Percentiles rank a stretch among this genome's conserved stretches.
These are phyloP conservation scores for Trifolium subterraneum DNA, from an alignment of 306 rosid genomes.

Conservation along the genomic window DNA sequence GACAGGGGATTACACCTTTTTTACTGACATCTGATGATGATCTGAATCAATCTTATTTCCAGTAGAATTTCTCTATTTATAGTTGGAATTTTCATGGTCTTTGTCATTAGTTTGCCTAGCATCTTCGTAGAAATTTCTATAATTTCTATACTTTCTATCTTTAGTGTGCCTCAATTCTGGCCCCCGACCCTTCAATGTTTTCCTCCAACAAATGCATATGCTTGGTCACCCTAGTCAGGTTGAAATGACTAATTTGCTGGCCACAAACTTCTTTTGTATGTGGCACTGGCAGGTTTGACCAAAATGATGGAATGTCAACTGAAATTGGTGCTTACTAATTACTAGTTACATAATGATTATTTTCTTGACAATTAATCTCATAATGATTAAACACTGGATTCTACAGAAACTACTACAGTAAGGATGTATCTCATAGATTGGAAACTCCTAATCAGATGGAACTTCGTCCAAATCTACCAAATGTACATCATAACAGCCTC, in stretches of 20 bases:
- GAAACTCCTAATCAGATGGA: not conserved
- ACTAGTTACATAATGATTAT: too few relatives aligned
- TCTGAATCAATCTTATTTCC: not conserved
- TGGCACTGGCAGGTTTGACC: not conserved
- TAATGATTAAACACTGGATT: not conserved
- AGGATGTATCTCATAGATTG: not conserved
- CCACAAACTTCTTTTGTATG: not conserved
- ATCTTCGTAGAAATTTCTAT: too few relatives aligned
- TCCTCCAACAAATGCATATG: not conserved
- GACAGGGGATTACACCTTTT: not conserved
- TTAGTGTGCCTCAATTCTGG: conserved; percentile 2
- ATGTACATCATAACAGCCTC: not conserved
- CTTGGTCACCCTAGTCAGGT: not conserved
- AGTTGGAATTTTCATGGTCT: not conserved
- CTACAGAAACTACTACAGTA: not conserved
- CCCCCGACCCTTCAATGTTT: not conserved
- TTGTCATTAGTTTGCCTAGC: not conserved
- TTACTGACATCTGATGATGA: not conserved
- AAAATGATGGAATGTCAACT: not conserved
- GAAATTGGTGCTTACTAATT: not conserved
- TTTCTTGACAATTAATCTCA: too few relatives aligned
- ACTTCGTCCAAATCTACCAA: not conserved
- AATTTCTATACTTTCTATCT: not conserved
- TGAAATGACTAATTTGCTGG: not conserved
- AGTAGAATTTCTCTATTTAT: not conserved